phyloP scores from a whole-genome alignment of 192 early-diverging fungal species.

The Paraglomus brasilianum region DNA sequence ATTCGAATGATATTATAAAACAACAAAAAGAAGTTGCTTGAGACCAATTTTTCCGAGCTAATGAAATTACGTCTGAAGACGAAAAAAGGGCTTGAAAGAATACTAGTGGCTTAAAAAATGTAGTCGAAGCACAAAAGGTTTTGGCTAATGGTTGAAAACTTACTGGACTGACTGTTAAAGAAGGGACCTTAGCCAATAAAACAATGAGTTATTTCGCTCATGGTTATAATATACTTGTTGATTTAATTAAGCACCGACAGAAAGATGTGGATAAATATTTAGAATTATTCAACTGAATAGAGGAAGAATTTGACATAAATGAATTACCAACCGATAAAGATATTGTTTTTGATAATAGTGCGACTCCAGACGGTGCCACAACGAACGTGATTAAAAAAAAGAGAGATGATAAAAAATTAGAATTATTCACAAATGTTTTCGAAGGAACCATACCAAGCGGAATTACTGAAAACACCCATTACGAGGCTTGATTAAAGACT shows the following conservation, averaged over 20 bases:
- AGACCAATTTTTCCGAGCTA: slow-evolving; percentile 5
- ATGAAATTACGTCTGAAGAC: background rate
- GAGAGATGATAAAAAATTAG: background rate
- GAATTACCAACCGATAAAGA: too few species aligned
- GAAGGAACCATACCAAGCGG: background rate
- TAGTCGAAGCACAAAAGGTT: slow-evolving; percentile 7
- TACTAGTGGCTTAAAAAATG: background rate
- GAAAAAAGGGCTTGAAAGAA: background rate
- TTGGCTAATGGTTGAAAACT: too few species aligned
- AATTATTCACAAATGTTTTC: background rate
- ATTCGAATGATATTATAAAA: background rate
- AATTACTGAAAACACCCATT: background rate
- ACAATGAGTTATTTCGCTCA: too few species aligned
- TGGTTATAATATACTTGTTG: too few species aligned
- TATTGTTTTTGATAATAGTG: too few species aligned
- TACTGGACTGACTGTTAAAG: too few species aligned
- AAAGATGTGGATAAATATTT: background rate
- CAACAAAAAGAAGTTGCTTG: slow-evolving; percentile 3
- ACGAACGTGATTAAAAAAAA: too few species aligned
- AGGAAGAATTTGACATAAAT: too few species aligned
- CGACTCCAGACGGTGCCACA: too few species aligned
- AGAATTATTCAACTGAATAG: too few species aligned
- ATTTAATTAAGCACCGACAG: background rate
- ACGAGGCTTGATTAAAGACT: background rate
- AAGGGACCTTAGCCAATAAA: too few species aligned